Conservation (phyloP, 1,284 basidiomycete genomes). For the Kalmanozyma brasiliensis region DNA sequence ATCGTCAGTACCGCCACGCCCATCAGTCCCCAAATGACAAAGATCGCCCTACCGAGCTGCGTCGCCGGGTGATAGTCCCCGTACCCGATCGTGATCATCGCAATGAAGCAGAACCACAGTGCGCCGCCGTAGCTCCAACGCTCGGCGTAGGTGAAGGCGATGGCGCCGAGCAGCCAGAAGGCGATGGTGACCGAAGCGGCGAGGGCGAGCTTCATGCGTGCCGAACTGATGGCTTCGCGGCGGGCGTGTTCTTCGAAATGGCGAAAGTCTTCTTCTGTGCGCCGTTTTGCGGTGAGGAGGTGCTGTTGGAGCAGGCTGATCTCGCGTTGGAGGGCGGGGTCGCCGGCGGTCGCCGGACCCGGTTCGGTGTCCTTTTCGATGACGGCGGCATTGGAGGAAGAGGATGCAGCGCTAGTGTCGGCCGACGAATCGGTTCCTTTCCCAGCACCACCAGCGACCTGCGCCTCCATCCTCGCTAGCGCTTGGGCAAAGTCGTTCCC, state of each 20-base stretch:
- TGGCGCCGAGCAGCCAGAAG: slow-evolving; percentile 70
- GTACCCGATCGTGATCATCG: slow-evolving; percentile 64
- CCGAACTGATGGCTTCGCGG: slow-evolving; percentile 17
- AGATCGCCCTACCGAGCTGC: slow-evolving; percentile 77
- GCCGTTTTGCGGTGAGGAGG: slow-evolving; percentile 19
- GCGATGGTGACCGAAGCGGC: slow-evolving; percentile 70
- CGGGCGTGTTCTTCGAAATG: slow-evolving; percentile 29
- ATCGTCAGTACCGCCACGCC: slow-evolving; percentile 55
- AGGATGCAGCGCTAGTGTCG: not conserved
- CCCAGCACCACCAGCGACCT: slow-evolving; percentile 5
- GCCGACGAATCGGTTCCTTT: not conserved
- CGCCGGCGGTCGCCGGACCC: slow-evolving; percentile 18
- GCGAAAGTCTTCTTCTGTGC: slow-evolving; percentile 31
- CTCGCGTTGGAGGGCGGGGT: slow-evolving; percentile 27
- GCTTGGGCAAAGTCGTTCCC: slow-evolving; percentile 31
- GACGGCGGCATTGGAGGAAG: slow-evolving; percentile 2
- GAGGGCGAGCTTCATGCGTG: slow-evolving; percentile 23
- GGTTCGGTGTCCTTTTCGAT: not conserved
- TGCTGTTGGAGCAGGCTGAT: slow-evolving; percentile 23
- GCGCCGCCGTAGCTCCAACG: slow-evolving; percentile 72
- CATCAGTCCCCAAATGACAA: slow-evolving; percentile 80
- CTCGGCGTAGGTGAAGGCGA: slow-evolving; percentile 73
- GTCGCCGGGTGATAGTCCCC: slow-evolving; percentile 40
- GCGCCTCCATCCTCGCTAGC: slow-evolving; percentile 26
- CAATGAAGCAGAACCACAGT: slow-evolving; percentile 75